Base-by-base conservation (phyloP, 345 rosid genomes). In the Eutrema japonicum region DNA sequence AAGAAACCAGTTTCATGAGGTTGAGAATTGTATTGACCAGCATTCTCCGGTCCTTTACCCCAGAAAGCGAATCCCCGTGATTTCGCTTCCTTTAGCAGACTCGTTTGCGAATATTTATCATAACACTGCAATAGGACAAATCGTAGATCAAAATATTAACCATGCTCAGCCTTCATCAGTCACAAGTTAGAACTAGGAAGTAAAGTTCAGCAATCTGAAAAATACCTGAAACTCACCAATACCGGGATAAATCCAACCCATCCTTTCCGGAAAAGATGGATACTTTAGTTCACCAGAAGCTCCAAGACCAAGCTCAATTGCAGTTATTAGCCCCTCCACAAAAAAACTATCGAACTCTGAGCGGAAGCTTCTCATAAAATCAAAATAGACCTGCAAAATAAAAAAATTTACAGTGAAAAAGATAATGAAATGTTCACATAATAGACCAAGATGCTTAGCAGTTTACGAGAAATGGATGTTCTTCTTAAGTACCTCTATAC, bases 141-240 rank as follows among this genome's bases (percentile, higher is more conserved):
- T 4, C 18, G 36, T 36, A 53, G 47, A 33, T 1, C 2, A 10
- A 41, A 59, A 47, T 7, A 1, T 45, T 29, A 27, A 57, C 13
- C 13, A 66, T 66, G 59, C 57, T 46, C 49, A 56, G 53, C 53
- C 48, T 63, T 53, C 22, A 62, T 12, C 11, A 37, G 38, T 48
- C 51, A 53, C 42, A 53, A 62, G 66, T 37, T 36, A 14, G 35
- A 66, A 49, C 42, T 37, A 52, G 6, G 9, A 40, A 32, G 35
- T 32, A 53, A 64, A 67, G 59, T 47, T 13, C 47, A 69, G 46
- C 27, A 18, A 69, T 70, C 53, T 55, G 57, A 32, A 12, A 64
- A 79, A 81, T 94, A 91, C 97, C 98, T 93, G 98, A 83, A 93
- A 93, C 87, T 91, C 96, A 81, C 98, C 97, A 71, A 93, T 84